Percentiles rank a stretch among this genome's conserved stretches.
phyloP scores from a whole-genome alignment of 192 early-diverging fungal species.

The Thoreauomyces humboldtii region DNA sequence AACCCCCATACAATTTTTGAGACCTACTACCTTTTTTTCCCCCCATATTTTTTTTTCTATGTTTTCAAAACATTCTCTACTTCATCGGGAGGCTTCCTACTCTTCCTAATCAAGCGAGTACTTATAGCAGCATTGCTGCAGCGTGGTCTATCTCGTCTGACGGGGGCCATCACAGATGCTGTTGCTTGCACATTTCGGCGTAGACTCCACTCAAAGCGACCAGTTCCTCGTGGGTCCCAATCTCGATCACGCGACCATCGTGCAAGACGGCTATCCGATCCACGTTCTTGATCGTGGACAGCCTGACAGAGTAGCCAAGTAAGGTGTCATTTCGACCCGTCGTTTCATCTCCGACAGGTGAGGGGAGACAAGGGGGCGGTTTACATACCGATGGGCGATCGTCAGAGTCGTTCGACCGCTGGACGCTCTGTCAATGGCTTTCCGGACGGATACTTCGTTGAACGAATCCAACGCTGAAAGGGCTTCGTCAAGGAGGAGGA shows the following conservation, averaged over 20 bases:
- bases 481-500: not conserved
- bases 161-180: conserved; percentile 33
- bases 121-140: no score
- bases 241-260: conserved; percentile 63
- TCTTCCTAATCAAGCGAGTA: no score
- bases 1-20: no score
- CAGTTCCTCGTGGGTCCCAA: conserved; percentile 66
- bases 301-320: no score
- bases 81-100: no score
- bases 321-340: conserved; percentile 61
- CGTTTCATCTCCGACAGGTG: no score
- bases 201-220: conserved; percentile 59
- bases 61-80: no score
- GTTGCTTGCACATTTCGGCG: conserved; percentile 58
- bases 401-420: not conserved
- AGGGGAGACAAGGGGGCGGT: no score
- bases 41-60: no score
- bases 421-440: not conserved
- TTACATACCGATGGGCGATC: not conserved
- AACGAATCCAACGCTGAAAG: not conserved
- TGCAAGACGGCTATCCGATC: conserved; percentile 72
- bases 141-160: no score
- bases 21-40: no score
- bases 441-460: not conserved
- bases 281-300: conserved; percentile 82